A percentile compares a stretch with the other conserved stretches of the same genome.
Evolutionary conservation across 306 rosid genomes (phyloP).

Genomic region (Castanospermum australe): DNA sequence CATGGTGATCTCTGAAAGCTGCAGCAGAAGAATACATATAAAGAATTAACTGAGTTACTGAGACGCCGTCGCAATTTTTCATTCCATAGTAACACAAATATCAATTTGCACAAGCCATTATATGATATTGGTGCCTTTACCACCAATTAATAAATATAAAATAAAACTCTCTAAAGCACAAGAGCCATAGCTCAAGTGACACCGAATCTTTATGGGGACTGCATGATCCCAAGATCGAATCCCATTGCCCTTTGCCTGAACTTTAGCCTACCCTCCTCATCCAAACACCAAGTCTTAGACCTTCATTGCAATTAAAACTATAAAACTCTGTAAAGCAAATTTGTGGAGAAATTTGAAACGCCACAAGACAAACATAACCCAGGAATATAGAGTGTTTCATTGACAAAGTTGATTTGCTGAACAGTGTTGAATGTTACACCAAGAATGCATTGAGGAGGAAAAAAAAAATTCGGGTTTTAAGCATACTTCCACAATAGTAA

Average conservation of each 20-base stretch:
- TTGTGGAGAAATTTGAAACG: neutral
- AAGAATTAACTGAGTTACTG: neutral
- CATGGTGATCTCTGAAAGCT: conserved; percentile 79
- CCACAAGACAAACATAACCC: neutral
- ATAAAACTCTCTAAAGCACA: neutral
- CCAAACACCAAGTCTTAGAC: neutral
- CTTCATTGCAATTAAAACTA: neutral
- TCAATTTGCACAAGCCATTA: neutral
- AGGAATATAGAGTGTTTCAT: neutral
- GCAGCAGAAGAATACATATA: conserved; percentile 23
- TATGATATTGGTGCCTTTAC: neutral
- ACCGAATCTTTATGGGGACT: neutral
- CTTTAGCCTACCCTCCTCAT: neutral
- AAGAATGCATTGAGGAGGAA: neutral
- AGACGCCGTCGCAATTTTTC: neutral
- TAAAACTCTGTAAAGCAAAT: neutral
- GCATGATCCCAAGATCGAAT: neutral
- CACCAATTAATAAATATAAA: neutral
- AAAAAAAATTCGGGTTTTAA: neutral
- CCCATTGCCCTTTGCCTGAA: neutral
- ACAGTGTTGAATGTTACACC: neutral
- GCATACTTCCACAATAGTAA: neutral
- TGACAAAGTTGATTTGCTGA: neutral
- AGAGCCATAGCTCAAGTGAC: neutral
- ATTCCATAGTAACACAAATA: neutral